Base-by-base conservation (phyloP, 2,329 filamentous ascomycete species). In the Penicillium sp. region DNA sequence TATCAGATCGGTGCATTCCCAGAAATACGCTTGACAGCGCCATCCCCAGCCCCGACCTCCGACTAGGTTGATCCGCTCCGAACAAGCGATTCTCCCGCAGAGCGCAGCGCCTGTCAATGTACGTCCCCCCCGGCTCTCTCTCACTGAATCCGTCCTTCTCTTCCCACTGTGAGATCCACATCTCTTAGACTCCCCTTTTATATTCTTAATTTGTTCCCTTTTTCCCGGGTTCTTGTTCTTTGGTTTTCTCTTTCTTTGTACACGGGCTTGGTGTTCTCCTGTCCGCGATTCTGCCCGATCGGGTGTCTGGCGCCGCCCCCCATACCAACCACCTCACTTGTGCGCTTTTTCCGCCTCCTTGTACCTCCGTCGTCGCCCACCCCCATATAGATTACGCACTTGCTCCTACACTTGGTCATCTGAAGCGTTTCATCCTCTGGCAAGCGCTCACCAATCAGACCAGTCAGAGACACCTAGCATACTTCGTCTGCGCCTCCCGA, bases 61-160 rank as follows among this genome's bases (percentile, higher is more conserved):
- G 60, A 45, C 3, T 46, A 53, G 47, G 61, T 62, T 68, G 56
- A 63, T 68, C 65, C 64, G 64, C 28, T 60, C 64, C 65, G 65
- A 65, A 61, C 65, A 67, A 68, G 65, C 64, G 64, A 68, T 61
- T 62, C 59, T 60, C 62, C 62, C 60, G 58, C 61, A 60, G 47
- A 54, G 46, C 53, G 55, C 51, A 57, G 47, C 45, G 54, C 51
- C 43, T 54, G 51, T 53, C 52, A 53, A 53, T 55, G 54, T 55
- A 57, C 53, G 47, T 49, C 47, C 47, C 47, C 55, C 56, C 53
- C 50, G 52, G 48, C 53, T 57, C 49, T 35, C 54, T 52, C 52
- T 56, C 54, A 50, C 41, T 49, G 34, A 49, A 44, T 52, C 51
- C 47, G 39, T 48, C 34, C 52, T 53, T 57, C 53, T 50, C 55